Evolutionary conservation across 805 yeast species (phyloP).

Genomic region (Yarrowia bubula): DNA sequence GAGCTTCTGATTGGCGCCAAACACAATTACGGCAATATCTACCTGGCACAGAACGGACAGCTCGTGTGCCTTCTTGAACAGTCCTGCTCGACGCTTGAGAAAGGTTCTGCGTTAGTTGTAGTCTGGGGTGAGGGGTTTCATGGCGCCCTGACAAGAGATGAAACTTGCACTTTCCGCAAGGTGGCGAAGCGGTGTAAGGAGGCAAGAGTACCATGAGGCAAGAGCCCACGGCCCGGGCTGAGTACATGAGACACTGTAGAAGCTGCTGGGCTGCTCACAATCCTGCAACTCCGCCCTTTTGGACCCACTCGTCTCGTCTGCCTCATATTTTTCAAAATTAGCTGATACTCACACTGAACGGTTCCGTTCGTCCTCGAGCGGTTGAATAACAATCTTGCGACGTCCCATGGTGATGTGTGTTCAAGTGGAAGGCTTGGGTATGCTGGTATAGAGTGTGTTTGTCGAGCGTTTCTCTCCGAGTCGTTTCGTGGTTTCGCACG

Average conservation of each 20-base stretch:
- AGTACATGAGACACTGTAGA: too few species aligned
- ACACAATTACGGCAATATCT: slow-evolving; percentile 84
- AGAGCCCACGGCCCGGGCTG: too few species aligned
- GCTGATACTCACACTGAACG: slow-evolving; percentile 41
- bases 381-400: slow-evolving; percentile 91
- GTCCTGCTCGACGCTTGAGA: slow-evolving; percentile 90
- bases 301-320: not conserved
- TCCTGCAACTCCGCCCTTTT: not conserved
- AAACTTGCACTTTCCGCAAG: not conserved
- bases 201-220: not conserved
- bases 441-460: not conserved
- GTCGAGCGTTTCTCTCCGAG: not conserved
- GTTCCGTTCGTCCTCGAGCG: slow-evolving; percentile 86
- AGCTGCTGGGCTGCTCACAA: not conserved
- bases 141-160: too few species aligned
- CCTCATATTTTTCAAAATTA: not conserved
- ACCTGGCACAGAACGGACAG: slow-evolving; percentile 88
- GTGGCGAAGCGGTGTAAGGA: not conserved
- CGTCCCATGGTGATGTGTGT: slow-evolving; percentile 71
- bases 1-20: slow-evolving; percentile 73
- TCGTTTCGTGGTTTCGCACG: slow-evolving; percentile 13
- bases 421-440: not conserved
- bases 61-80: slow-evolving; percentile 78
- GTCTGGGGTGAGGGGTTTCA: too few species aligned
- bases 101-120: slow-evolving; percentile 53